These are phyloP conservation scores for Mortierella antarctica DNA, from an alignment of 192 early-diverging fungal genomes.

Conservation along the genomic window DNA sequence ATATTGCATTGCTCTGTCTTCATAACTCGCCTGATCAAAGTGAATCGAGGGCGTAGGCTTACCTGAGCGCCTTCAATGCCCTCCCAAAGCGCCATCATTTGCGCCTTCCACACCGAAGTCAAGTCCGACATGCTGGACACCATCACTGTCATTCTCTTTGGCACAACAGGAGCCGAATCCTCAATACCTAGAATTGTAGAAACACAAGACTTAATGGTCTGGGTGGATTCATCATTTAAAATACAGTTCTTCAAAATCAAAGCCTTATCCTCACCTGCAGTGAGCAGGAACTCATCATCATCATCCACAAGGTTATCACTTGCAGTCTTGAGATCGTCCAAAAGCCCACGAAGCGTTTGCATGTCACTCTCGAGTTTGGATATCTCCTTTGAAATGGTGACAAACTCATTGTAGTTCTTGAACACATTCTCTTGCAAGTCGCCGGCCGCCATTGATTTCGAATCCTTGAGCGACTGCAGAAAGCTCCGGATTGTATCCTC, in stretches of 20 bases:
- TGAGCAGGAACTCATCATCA: constrained; percentile 48
- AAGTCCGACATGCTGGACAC: constrained; percentile 60
- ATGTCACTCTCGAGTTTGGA: constrained; percentile 82
- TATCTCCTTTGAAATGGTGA: constrained; percentile 88
- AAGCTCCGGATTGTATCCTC: constrained; percentile 71
- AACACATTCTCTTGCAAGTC: constrained; percentile 87
- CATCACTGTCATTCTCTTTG: constrained; percentile 52
- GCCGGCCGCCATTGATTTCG: constrained; percentile 72
- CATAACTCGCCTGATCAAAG: not conserved
- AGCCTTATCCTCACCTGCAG: constrained; percentile 28
- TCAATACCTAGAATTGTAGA: constrained; percentile 39
- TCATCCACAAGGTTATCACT: constrained; percentile 63
- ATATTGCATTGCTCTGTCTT: not conserved
- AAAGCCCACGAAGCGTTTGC: constrained; percentile 70
- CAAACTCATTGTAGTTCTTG: constrained; percentile 87
- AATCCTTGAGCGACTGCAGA: constrained; percentile 66
- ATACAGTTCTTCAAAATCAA: not conserved
- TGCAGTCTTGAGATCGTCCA: constrained; percentile 71
- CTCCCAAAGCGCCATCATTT: constrained; percentile 67
- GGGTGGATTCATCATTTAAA: not conserved
- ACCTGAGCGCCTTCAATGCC: constrained; percentile 71
- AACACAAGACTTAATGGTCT: not conserved
- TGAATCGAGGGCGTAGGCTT: not conserved
- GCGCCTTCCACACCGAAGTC: constrained; percentile 64
- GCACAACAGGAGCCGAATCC: constrained; percentile 56